Conservation (phyloP, 148 eudicot species). For the Rhododendron ovatum region DNA sequence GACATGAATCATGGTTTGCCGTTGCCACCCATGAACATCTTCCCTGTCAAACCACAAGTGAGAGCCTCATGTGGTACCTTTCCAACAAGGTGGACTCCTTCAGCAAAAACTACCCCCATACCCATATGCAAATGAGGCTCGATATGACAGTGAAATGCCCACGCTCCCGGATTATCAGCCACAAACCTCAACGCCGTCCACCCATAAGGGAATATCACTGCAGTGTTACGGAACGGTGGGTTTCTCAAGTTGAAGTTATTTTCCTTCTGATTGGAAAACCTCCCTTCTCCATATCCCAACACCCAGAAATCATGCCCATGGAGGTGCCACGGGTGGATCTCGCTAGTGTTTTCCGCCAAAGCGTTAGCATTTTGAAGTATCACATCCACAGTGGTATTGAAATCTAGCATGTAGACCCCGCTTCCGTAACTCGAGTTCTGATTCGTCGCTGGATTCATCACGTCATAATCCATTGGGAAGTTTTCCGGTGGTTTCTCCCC, state of each 20-base stretch:
- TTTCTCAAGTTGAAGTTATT: slow-evolving; percentile 54
- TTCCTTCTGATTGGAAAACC: slow-evolving; percentile 40
- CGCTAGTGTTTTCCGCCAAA: slow-evolving; percentile 38
- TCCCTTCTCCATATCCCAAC: slow-evolving; percentile 83
- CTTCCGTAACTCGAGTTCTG: slow-evolving; percentile 50
- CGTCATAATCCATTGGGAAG: slow-evolving; percentile 35
- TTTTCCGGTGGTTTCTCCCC: slow-evolving; percentile 40
- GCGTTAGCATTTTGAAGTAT: slow-evolving; percentile 82
- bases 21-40: slow-evolving; percentile 43
- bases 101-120: slow-evolving; percentile 81
- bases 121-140: slow-evolving; percentile 97
- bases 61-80: slow-evolving; percentile 58
- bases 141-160: slow-evolving; percentile 95
- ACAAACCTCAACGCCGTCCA: slow-evolving; percentile 86
- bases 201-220: slow-evolving; percentile 66
- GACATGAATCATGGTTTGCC: neutral
- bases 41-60: slow-evolving; percentile 62
- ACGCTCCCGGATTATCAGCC: slow-evolving; percentile 82
- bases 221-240: slow-evolving; percentile 74
- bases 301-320: slow-evolving; percentile 97
- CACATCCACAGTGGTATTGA: slow-evolving; percentile 53
- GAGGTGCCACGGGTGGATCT: slow-evolving; percentile 86
- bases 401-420: slow-evolving; percentile 44
- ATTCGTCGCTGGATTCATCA: slow-evolving; percentile 36
- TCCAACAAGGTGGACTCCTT: slow-evolving; percentile 33